Percentiles rank a stretch among this genome's conserved stretches.
Conservation (phyloP, 257 asterid species). For the Solanum chiquidenum region DNA sequence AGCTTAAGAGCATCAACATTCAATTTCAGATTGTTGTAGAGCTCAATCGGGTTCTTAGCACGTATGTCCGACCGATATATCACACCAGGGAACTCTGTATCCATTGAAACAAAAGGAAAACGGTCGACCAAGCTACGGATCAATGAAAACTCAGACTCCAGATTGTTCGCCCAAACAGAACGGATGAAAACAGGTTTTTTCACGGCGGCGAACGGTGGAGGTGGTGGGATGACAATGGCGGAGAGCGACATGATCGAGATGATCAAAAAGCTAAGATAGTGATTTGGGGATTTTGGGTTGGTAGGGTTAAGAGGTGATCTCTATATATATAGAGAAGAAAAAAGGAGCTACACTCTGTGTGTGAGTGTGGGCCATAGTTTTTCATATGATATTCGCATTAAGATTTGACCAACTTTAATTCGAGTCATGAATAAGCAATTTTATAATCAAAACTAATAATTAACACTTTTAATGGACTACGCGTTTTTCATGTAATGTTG, state of each 20-base stretch:
- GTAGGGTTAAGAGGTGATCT: neutral
- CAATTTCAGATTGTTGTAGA: constrained; percentile 42
- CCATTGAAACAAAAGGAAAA: constrained; percentile 54
- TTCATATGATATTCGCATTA: neutral
- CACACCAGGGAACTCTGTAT: constrained; percentile 78
- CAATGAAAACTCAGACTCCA: constrained; percentile 37
- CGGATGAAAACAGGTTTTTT: constrained; percentile 29
- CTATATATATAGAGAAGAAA: neutral
- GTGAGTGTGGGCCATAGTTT: neutral
- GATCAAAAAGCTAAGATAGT: neutral
- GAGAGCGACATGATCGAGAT: neutral
- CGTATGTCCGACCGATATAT: constrained; percentile 31
- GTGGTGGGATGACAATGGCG: constrained; percentile 5
- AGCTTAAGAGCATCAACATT: constrained; percentile 69
- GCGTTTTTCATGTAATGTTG: no score
- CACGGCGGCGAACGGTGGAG: constrained; percentile 1
- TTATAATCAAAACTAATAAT: no score
- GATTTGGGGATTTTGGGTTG: neutral
- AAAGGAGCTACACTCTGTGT: neutral
- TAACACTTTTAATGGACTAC: no score
- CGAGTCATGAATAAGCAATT: neutral
- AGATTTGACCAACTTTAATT: neutral
- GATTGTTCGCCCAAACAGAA: constrained; percentile 47
- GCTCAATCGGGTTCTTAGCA: constrained; percentile 33
- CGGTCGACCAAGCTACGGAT: constrained; percentile 34